These are phyloP conservation scores for Castanospermum australe DNA, from an alignment of 306 rosid genomes.

Conservation along the genomic window DNA sequence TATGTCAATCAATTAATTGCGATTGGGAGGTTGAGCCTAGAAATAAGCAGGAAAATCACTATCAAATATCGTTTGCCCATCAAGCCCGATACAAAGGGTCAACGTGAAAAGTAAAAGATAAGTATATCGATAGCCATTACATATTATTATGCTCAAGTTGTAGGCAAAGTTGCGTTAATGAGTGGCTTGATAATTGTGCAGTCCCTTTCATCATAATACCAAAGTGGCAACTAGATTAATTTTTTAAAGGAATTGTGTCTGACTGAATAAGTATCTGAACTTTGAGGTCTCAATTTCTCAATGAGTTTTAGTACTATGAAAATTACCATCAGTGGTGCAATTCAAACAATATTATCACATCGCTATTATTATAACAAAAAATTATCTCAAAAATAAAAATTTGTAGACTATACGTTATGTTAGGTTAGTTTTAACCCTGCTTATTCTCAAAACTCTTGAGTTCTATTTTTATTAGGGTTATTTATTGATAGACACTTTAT, in stretches of 20 bases:
- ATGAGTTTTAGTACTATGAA: neutral
- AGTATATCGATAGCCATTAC: neutral
- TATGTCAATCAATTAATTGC: neutral
- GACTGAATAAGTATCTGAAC: neutral
- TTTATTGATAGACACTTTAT: too few species aligned
- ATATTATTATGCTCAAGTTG: neutral
- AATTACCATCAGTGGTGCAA: neutral
- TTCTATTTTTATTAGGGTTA: too few species aligned
- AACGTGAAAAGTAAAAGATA: neutral
- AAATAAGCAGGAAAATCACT: neutral
- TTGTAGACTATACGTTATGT: too few species aligned
- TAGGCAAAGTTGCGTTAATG: conserved; percentile 2
- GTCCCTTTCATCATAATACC: neutral
- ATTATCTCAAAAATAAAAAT: too few species aligned
- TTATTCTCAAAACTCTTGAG: too few species aligned
- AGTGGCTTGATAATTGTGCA: neutral
- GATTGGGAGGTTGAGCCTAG: neutral
- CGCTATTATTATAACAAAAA: too few species aligned
- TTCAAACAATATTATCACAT: too few species aligned
- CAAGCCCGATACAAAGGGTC: neutral
- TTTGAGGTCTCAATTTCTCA: neutral
- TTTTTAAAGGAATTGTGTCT: neutral
- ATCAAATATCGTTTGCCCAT: neutral
- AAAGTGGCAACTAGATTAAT: neutral
- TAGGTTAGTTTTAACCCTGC: too few species aligned